Base-by-base conservation (phyloP, 257 asterid species). In the Petunia axillaris region DNA sequence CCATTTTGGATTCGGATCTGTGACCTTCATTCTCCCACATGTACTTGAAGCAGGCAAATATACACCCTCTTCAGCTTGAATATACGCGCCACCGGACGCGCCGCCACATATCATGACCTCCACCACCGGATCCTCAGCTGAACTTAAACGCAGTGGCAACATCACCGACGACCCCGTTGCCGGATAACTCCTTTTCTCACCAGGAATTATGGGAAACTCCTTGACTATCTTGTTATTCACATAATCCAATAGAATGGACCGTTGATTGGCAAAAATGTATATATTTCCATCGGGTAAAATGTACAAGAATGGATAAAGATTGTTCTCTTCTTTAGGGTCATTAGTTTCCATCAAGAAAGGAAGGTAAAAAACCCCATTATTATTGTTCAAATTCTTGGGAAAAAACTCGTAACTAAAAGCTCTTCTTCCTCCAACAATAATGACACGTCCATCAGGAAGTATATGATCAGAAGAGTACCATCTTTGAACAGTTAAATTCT, bases 51-150 rank as follows among this genome's bases (percentile, higher is more conserved):
- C 94, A 2, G 81, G 65, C 63, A 13, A 46, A 79, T 46, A 89
- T 0, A 16, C 39, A 0, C 94, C 91, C 6, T 67, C n/a, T 2
- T 40, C 2, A 1, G 97, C 93, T 10, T 73, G 82, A 0, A 64
- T 0, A 58, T 85, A 92, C 1, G 96, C 88, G n/a, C 96, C 97
- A 7, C 93, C 96, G 4, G 37, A 71, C 0, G 98, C 97, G 0
- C 98, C 98, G 55, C 97, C 98, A 84, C 98, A 94, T 1, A 94
- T 82, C 95, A 94, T 81, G 36, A 93, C 86, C 83, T 93, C 98
- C 81, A 86, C 98, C 58, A 3, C 8, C 39, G 62, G 25, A 39
- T 8, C 1, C 78, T 83, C 1, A 62, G 44, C 44, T 52, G 58
- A 38, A 35, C 3, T 57, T 2, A 93, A 67, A 60, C 46, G 75